A percentile compares a stretch with the other conserved stretches of the same genome.
phyloP scores from a whole-genome alignment of 73 alveolate genomes.

The Loxodes magnus region DNA sequence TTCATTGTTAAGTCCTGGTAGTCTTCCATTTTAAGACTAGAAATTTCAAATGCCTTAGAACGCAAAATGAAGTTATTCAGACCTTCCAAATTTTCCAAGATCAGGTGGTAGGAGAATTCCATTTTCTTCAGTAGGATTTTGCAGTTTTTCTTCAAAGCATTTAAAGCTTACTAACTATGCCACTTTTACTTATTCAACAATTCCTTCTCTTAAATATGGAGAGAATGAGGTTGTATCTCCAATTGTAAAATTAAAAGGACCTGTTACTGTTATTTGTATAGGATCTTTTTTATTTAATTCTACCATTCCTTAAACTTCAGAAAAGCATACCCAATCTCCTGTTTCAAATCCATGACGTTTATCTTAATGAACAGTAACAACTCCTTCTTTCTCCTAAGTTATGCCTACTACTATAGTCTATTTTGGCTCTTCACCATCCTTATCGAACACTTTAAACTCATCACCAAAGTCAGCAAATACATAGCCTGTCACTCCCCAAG shows the following conservation, averaged over 20 bases:
- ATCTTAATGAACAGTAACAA: slow-evolving; percentile 83
- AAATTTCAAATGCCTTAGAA: slow-evolving; percentile 23
- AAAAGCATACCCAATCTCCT: slow-evolving; percentile 89
- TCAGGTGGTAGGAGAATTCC: slow-evolving; percentile 19
- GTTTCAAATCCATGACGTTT: slow-evolving; percentile 83
- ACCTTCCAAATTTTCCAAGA: slow-evolving; percentile 40
- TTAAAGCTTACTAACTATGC: slow-evolving; percentile 29
- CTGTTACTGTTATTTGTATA: slow-evolving; percentile 66
- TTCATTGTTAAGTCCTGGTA: slow-evolving; percentile 52
- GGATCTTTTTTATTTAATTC: slow-evolving; percentile 89
- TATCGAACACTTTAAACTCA: slow-evolving; percentile 40
- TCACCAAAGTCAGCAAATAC: slow-evolving; percentile 94
- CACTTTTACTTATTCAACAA: slow-evolving; percentile 82
- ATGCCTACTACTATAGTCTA: slow-evolving; percentile 73
- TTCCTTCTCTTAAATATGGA: slow-evolving; percentile 85
- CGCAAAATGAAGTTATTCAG: slow-evolving; percentile 46
- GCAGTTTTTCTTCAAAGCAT: not conserved
- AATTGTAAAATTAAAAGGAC: slow-evolving; percentile 71
- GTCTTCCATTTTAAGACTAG: slow-evolving; percentile 31
- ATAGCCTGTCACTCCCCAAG: slow-evolving; percentile 79
- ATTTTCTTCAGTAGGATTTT: not conserved
- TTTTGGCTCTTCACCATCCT: slow-evolving; percentile 89
- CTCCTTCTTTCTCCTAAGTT: slow-evolving; percentile 62
- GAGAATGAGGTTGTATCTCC: slow-evolving; percentile 83
- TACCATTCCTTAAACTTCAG: slow-evolving; percentile 98